Percentiles rank a stretch among this genome's conserved stretches.
phyloP scores from a whole-genome alignment of 257 asterid genomes.

The Thymus quinquecostatus region DNA sequence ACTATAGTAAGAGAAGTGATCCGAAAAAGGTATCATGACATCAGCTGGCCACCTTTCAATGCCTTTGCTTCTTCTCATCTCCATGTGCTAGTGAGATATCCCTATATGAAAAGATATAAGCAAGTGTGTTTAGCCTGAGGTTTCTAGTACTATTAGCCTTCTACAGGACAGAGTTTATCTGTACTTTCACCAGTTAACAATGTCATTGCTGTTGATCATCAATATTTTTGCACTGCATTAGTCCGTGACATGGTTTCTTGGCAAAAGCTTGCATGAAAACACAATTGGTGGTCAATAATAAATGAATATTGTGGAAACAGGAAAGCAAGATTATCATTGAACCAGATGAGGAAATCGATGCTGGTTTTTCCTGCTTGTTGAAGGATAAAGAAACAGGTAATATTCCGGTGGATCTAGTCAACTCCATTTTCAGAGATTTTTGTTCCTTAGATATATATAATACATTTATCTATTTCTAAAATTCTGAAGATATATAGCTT shows the following conservation, averaged over 20 bases:
- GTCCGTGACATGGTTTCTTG: background rate
- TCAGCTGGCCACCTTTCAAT: conserved; percentile 48
- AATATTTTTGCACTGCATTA: conserved; percentile 7
- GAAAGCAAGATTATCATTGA: conserved; percentile 46
- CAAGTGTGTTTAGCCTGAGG: conserved; percentile 9
- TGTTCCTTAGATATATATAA: conserved; percentile 1
- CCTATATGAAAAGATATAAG: conserved; percentile 1
- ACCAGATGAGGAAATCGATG: conserved; percentile 78
- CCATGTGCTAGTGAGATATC: conserved; percentile 19
- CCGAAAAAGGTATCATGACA: conserved; percentile 38
- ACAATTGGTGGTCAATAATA: conserved; percentile 27
- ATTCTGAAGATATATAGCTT: background rate
- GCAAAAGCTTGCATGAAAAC: conserved; percentile 8
- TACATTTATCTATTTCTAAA: conserved; percentile 14
- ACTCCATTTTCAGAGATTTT: conserved; percentile 18
- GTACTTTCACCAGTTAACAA: conserved; percentile 20
- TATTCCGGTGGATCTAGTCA: conserved; percentile 14
- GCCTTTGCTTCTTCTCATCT: conserved; percentile 30
- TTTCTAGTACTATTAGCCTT: conserved; percentile 14
- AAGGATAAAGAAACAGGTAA: conserved; percentile 65
- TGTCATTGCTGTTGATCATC: background rate
- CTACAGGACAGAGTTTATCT: conserved; percentile 1
- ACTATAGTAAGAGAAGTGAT: conserved; percentile 37
- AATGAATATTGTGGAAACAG: conserved; percentile 40
- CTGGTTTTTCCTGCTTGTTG: conserved; percentile 68